Evolutionary conservation across 176 grass and related monocot species (phyloP), one percentile per base, ranked within the genome.

Genomic region (Avena insularis): DNA sequence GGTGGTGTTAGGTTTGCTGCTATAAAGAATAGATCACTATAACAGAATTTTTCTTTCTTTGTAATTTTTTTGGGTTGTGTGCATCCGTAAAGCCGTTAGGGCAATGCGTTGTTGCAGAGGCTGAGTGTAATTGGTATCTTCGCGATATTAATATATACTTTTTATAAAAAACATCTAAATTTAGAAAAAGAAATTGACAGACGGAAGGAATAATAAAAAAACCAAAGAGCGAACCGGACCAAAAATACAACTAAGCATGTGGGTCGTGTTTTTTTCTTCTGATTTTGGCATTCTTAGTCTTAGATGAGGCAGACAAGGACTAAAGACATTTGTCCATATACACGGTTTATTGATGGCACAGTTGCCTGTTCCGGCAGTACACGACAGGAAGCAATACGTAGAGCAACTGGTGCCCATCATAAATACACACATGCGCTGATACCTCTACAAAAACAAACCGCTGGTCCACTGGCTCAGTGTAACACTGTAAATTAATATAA

Each of bases 271-370:
- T 20, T 67, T 51, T 43, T 31, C 51, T 51, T 31, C 59, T 66
- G 21, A 79, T 8, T 81, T 81, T 81, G 36, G 3, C n/a, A 33
- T 81, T 59, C 79, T 47, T 43, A 43, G 40, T 43, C 40, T 43
- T 63, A 31, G 79, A 48, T 51, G 48, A 66, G 79, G 79, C 61
- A 31, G 79, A 66, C 43, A 81, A 33, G 79, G 60, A 80, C 79
- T 31, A 64, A 50, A 65, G 14, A 17, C 79, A 67, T 20, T 66
- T 50, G 45, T 50, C 79, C 59, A 81, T 12, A 29, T 35, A 21
- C 16, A 67, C 47, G 21, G 21, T 10, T 81, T 61, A 21, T 78
- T 78, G 79, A 49, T 61, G 21, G 13, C 58, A 61, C 35, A 79
- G 55, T 64, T 80, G 36, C 78, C 58, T 47, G 59, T 64, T 80